Conservation (phyloP, 345 rosid genomes). For the Trapa incisa region DNA sequence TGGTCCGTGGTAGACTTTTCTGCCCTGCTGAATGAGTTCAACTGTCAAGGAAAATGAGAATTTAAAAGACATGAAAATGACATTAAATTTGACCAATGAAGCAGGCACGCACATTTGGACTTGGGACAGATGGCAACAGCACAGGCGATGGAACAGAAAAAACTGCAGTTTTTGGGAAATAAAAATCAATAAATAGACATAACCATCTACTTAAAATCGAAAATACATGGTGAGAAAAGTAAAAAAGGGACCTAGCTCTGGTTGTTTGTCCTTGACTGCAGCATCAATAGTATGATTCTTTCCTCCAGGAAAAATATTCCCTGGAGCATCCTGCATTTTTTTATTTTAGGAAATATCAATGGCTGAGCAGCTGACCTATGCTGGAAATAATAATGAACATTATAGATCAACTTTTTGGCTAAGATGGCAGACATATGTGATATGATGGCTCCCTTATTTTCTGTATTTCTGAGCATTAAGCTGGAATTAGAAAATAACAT, state of each 20-base stretch:
- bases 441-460: neutral
- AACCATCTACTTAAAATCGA: slow-evolving; percentile 4
- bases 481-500: neutral
- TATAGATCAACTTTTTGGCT: neutral
- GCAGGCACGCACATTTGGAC: slow-evolving; percentile 26
- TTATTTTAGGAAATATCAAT: neutral
- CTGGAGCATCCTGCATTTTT: slow-evolving; percentile 5
- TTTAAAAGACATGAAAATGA: slow-evolving; percentile 1
- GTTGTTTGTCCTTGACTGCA: slow-evolving; percentile 13
- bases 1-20: slow-evolving; percentile 10
- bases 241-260: slow-evolving; percentile 22
- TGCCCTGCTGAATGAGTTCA: slow-evolving; percentile 28
- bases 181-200: neutral
- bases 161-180: slow-evolving; percentile 20
- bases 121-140: slow-evolving; percentile 14
- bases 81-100: neutral
- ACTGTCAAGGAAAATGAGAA: neutral
- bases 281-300: slow-evolving; percentile 18
- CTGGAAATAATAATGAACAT: neutral
- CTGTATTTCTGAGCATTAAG: neutral
- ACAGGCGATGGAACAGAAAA: slow-evolving; percentile 11
- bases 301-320: slow-evolving; percentile 15
- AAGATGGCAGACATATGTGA: neutral
- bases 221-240: slow-evolving; percentile 1
- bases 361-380: neutral